Evolutionary conservation across 2,329 filamentous ascomycete genomes (phyloP).

Genomic region (Ceratocystis papillata): DNA sequence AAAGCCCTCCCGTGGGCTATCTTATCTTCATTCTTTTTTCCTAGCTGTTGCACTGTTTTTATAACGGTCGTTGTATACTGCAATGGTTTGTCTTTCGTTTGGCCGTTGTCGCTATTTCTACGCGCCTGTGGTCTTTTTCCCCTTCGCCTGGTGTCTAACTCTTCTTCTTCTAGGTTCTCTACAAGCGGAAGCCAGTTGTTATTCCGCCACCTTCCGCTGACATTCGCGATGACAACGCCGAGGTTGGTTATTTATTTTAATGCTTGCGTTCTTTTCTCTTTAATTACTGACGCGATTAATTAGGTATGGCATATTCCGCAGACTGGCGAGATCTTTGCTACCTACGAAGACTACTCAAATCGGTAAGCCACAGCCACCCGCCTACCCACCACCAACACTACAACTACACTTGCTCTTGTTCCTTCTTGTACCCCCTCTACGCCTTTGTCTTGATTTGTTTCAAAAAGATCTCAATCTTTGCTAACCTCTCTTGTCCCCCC

Average conservation of each 20-base stretch:
- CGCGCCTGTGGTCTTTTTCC: neutral
- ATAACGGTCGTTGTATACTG: neutral
- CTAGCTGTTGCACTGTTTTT: neutral
- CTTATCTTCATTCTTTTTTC: neutral
- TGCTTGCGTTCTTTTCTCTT: constrained; percentile 11
- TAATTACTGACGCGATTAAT: constrained; percentile 23
- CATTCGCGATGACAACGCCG: constrained; percentile 68
- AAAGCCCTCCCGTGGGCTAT: neutral
- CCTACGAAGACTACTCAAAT: constrained; percentile 77
- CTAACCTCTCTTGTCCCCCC: neutral
- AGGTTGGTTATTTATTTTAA: constrained; percentile 47
- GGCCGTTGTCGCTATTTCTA: neutral
- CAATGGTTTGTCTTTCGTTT: constrained; percentile 11
- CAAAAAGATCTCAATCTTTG: neutral
- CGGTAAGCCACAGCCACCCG: constrained; percentile 46
- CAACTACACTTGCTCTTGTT: neutral
- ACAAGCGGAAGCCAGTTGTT: constrained; percentile 89
- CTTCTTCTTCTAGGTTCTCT: constrained; percentile 59
- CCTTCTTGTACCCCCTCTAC: neutral
- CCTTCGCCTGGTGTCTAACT: neutral
- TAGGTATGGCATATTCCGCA: constrained; percentile 87
- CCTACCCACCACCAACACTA: neutral
- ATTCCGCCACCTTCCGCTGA: constrained; percentile 56
- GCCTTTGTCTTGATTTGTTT: constrained; percentile 21
- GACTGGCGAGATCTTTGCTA: constrained; percentile 79